Base-by-base conservation (phyloP, 1,139 yeast species). In the Magnusiomyces sp. region DNA sequence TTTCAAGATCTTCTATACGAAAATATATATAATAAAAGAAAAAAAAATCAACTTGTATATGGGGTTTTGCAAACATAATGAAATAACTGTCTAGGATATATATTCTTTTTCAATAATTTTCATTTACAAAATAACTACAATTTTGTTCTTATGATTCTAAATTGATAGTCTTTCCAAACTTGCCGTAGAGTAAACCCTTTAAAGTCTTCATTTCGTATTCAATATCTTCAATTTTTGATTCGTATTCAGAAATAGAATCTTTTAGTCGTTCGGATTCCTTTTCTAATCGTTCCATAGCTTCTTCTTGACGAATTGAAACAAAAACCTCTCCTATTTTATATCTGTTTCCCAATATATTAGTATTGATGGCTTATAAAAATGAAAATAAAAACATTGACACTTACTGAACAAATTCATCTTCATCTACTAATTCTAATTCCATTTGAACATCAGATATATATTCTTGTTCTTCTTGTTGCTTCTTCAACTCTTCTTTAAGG, bases 161-260 rank as follows among this genome's bases (percentile, higher is more conserved):
- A 64, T 90, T 90, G 63, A 92, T 92, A 54, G 89, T 82, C 58
- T 79, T 79, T 38, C 98, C 98, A 64, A 92, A 92, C 65, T 87
- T 89, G 16, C 88, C 87, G 62, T 92, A 92, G 53, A 92, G 71
- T n/a, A 72, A 73, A 34, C 77, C 75, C 69, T 90, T 92, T 59
- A 90, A 74, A 37, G 67, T 75, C 9, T 66, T 67, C 68, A 90
- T 74, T 55, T 76, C 71, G 3, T 70, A 73, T 53, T 80, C 82
- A 40, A 81, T 70, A 0, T 64, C 71, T 1, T 73, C 79, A 46
- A 85, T 72, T 54, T 73, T 62, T 1, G 64, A 59, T 45, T 80
- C 81, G 23, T 77, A 58, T 1, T 60, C 61, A 1, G 66, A 72
- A 32, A 90, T 77, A 48, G 73, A 71, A 2, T 55, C 64, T 47